Evolutionary conservation across 2,329 filamentous ascomycete genomes (phyloP).

Genomic region (Cercospora sp.): DNA sequence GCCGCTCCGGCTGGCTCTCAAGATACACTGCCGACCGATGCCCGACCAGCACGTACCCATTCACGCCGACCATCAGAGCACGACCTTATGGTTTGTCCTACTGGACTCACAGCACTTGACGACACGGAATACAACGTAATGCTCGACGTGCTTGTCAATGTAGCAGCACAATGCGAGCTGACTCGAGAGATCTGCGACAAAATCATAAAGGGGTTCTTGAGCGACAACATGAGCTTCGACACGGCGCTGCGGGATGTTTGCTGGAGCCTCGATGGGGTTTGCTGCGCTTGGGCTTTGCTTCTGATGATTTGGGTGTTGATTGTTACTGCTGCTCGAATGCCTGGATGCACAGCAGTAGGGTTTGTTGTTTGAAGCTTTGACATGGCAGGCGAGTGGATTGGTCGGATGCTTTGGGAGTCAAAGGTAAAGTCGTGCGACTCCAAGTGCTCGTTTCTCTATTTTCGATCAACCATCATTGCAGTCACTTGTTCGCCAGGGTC

Average conservation of each 20-base stretch:
- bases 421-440: too few species aligned
- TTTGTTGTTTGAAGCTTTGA: background rate
- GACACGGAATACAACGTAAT: constrained; percentile 2
- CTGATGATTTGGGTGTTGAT: background rate
- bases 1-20: background rate
- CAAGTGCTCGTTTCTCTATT: too few species aligned
- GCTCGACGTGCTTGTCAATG: constrained; percentile 6
- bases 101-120: background rate
- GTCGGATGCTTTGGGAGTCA: too few species aligned
- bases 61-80: background rate
- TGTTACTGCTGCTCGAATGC: background rate
- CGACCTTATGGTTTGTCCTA: background rate
- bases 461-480: too few species aligned
- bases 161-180: background rate
- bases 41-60: background rate
- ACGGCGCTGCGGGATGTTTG: constrained; percentile 4
- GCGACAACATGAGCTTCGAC: background rate
- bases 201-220: constrained; percentile 5
- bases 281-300: background rate
- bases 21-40: background rate
- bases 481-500: too few species aligned
- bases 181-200: background rate
- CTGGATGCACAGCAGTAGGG: background rate
- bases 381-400: background rate
- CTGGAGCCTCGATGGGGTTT: background rate